Evolutionary conservation across 495 filamentous ascomycete species (phyloP).

Genomic region (Chaetomidium leptoderma): DNA sequence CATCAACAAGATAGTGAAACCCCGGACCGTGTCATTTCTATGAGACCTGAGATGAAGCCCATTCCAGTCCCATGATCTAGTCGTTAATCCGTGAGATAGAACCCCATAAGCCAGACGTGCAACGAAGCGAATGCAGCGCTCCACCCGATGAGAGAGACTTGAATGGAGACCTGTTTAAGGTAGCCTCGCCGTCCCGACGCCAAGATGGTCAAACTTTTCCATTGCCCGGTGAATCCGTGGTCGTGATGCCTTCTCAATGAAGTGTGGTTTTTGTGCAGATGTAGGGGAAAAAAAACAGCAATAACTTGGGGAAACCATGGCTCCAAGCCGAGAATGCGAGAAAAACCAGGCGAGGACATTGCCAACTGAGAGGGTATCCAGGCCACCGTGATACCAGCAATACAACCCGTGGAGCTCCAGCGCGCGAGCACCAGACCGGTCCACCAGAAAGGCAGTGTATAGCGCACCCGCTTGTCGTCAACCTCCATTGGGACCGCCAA

Average conservation of each 20-base stretch:
- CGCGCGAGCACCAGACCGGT: slow-evolving; percentile 26
- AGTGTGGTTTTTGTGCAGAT: slow-evolving; percentile 13
- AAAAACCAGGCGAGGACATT: slow-evolving; percentile 21
- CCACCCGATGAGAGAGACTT: slow-evolving; percentile 13
- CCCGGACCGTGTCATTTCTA: slow-evolving; percentile 24
- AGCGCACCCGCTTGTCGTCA: slow-evolving; percentile 28
- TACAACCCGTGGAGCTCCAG: slow-evolving; percentile 27
- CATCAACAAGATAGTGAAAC: slow-evolving; percentile 3
- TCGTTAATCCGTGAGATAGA: slow-evolving; percentile 29
- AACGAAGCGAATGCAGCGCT: slow-evolving; percentile 17
- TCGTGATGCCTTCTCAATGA: slow-evolving; percentile 24
- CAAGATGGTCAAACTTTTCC: slow-evolving; percentile 34
- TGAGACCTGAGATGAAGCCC: slow-evolving; percentile 23
- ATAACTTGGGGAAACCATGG: slow-evolving; percentile 7
- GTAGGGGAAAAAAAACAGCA: slow-evolving; percentile 18
- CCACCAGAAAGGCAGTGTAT: slow-evolving; percentile 34
- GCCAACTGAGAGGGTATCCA: slow-evolving; percentile 35
- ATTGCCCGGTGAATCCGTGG: slow-evolving; percentile 29
- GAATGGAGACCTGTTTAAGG: slow-evolving; percentile 12
- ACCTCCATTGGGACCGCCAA: slow-evolving; percentile 22
- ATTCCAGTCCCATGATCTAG: slow-evolving; percentile 32
- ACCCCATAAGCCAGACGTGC: slow-evolving; percentile 18
- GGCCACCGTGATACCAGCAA: slow-evolving; percentile 32
- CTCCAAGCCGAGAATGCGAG: slow-evolving; percentile 18
- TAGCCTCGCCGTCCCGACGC: slow-evolving; percentile 31